These are phyloP conservation scores for Aaosphaeria arxii DNA, from an alignment of 2,329 filamentous ascomycete genomes.

Conservation along the genomic window DNA sequence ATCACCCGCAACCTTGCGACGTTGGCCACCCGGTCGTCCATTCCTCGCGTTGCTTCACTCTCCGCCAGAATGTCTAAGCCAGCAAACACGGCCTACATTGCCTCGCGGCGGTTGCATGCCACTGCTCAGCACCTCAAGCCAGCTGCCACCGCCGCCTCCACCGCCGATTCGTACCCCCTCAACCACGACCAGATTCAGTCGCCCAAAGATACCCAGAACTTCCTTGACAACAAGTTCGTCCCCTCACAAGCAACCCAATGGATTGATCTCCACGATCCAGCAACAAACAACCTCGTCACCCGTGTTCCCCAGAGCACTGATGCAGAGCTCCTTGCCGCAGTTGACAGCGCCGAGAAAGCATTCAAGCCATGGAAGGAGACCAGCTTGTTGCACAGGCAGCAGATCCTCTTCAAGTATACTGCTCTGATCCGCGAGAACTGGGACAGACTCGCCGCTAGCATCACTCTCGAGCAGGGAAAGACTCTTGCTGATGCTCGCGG, in stretches of 20 bases:
- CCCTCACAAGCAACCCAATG: conserved; percentile 66
- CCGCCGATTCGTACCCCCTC: conserved; percentile 61
- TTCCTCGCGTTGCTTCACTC: conserved; percentile 33
- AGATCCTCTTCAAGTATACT: conserved; percentile 86
- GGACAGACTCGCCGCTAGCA: conserved; percentile 80
- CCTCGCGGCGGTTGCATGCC: conserved; percentile 51
- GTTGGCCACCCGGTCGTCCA: conserved; percentile 36
- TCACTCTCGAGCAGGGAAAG: conserved; percentile 86
- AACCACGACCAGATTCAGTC: conserved; percentile 68
- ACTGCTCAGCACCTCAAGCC: conserved; percentile 52
- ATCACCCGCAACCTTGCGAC: conserved; percentile 41
- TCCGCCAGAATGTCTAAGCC: conserved; percentile 39
- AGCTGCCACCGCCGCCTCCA: conserved; percentile 48
- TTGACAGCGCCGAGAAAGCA: conserved; percentile 72
- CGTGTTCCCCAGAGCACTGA: conserved; percentile 79
- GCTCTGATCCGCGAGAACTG: conserved; percentile 77
- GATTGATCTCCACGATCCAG: conserved; percentile 79
- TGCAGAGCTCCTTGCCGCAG: conserved; percentile 70
- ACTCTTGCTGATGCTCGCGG: conserved; percentile 80
- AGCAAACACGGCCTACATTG: conserved; percentile 36
- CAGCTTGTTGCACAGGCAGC: conserved; percentile 70
- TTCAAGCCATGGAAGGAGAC: conserved; percentile 72
- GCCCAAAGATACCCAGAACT: conserved; percentile 73
- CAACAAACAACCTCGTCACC: conserved; percentile 82
- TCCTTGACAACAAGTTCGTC: conserved; percentile 76